These are phyloP conservation scores for Takakia lepidozioides DNA, from an alignment of 225 moss, liverwort and hornwort genomes.

Conservation along the genomic window DNA sequence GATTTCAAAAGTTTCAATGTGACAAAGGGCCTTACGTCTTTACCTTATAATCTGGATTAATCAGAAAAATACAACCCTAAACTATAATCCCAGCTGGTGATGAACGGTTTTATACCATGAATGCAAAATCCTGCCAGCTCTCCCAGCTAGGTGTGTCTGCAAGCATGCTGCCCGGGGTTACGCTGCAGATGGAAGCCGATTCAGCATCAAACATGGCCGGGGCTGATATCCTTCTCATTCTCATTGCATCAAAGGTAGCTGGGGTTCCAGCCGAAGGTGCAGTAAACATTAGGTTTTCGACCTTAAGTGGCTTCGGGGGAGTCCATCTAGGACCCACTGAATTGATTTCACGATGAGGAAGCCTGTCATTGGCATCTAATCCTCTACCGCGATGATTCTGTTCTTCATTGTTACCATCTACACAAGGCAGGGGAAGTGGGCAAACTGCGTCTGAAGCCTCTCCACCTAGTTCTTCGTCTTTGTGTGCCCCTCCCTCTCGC, in stretches of 20 bases:
- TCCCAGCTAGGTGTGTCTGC: conserved; percentile 29
- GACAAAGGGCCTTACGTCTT: too few relatives aligned
- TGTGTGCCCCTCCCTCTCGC: too few relatives aligned
- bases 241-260: not conserved
- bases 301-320: not conserved
- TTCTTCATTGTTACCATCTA: too few relatives aligned
- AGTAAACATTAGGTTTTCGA: not conserved
- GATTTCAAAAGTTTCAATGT: too few relatives aligned
- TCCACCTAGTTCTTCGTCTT: too few relatives aligned
- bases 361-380: too few relatives aligned
- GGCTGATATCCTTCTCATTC: not conserved
- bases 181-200: not conserved
- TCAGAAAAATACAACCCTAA: not conserved
- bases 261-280: not conserved
- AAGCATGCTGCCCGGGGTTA: conserved; percentile 1
- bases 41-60: too few relatives aligned
- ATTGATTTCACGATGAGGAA: too few relatives aligned
- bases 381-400: too few relatives aligned
- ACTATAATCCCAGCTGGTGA: not conserved
- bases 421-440: too few relatives aligned
- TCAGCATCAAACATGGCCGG: not conserved
- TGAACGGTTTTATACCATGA: not conserved
- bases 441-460: too few relatives aligned
- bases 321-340: too few relatives aligned
- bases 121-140: conserved; percentile 40